Base-by-base conservation (phyloP, 2,329 filamentous ascomycete species). In the Sarocladium strictum region DNA sequence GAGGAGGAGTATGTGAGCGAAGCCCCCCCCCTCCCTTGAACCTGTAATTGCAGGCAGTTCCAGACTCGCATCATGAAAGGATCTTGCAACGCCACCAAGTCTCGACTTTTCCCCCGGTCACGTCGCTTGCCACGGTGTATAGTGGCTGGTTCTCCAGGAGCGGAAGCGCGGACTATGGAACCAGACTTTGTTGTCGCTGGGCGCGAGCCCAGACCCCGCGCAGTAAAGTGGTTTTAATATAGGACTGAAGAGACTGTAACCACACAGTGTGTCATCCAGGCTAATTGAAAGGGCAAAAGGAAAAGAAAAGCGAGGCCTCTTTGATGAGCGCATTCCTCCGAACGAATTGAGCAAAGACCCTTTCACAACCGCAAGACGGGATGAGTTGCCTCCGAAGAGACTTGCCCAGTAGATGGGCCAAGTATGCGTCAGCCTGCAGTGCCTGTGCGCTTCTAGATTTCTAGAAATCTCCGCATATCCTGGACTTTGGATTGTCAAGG, bases 141-240 rank as follows among this genome's bases (percentile, higher is more conserved):
- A 51, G 47, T 51, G 17, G 11, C 27, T 32, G 17, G 27, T 32
- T 35, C 29, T 32, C 29, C 47, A 51, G 24, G 47, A 51, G 3
- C 17, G 47, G 47, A 51, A 51, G 47, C 47, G 27, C 47, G 47
- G 29, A 35, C 43, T 17, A 29, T 9, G 37, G n/a, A 43, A 43
- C 40, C 43, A 27, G 26, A 32, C 7, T 49, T 49, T 32, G 7
- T 27, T 32, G 23, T 49, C 26, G 24, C n/a, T 29, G 23, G 7
- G 24, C 29, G 15, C 5, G 47, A 51, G 29, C 17, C 47, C 47
- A 51, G 47, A 51, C 47, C 47, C 47, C 47, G 47, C 47, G 27
- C 47, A 23, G 26, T 51, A 51, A 33, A 51, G 47, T 51, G 47
- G 29, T 51, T 33, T 51, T 51, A 51, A 51, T 51, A 49, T 49